Base-by-base conservation (phyloP, 345 rosid genomes). In the Pistacia atlantica region DNA sequence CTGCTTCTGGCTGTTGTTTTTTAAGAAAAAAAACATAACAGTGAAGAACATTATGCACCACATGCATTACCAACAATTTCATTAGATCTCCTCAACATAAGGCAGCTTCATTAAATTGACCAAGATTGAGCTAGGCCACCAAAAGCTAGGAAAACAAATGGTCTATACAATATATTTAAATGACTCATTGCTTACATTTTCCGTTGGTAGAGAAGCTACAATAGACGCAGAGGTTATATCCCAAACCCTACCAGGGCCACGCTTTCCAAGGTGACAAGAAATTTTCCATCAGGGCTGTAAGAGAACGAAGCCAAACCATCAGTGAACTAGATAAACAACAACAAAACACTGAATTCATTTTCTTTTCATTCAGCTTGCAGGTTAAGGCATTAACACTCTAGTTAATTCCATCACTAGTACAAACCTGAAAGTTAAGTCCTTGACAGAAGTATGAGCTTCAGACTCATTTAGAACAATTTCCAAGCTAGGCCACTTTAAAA, bases 181-280 rank as follows among this genome's bases (percentile, higher is more conserved):
- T 57, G 8, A 64, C 54, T 70, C 10, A 54, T 22, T 28, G 71
- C 92, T 84, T 77, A 93, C 98, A 64, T 87, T 89, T 81, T 84
- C 93, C 71, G 81, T 92, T 49, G 95, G 68, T 74, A 96, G 75
- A 78, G 94, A 84, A 74, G 97, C 87, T 67, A 85, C 81, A 80
- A 22, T 84, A 67, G 84, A 77, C 52, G 91, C 80, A 72, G 91
- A 83, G 68, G 84, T 81, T 28, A 94, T 69, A 66, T 97, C 97
- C 98, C 99, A 94, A 78, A 97, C 93, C 79, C 94, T 87, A 81
- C 94, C 94, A 22, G 89, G 90, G 65, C 88, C 92, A 76, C 89
- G 83, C 49, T 67, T 49, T 67, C 93, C 88, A 94, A 83, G 54
- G 97, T 90, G 52, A 86, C 91, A 67, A 97, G 94, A 82, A 87